A percentile compares a stretch with the other conserved stretches of the same genome.
Conservation (phyloP, 2,329 filamentous ascomycete species). For the Xylaria sp. region DNA sequence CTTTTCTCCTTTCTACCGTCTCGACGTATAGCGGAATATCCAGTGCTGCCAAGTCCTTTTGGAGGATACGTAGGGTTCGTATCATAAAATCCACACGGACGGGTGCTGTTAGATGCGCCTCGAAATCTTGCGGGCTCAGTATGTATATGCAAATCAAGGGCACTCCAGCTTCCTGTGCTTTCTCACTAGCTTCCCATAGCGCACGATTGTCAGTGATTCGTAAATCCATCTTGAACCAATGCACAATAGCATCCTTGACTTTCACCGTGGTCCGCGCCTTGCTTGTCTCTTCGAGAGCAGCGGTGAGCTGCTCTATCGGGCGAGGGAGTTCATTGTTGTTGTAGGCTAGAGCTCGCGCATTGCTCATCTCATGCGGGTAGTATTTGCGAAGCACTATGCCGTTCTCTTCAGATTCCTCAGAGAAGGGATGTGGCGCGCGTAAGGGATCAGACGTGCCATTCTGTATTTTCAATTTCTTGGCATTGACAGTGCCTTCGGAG, state of each 20-base stretch:
- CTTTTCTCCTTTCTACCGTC: slow-evolving; percentile 72
- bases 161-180: slow-evolving; percentile 73
- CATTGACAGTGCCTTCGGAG: slow-evolving; percentile 37
- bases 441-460: slow-evolving; percentile 47
- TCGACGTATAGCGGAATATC: slow-evolving; percentile 84
- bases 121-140: slow-evolving; percentile 83
- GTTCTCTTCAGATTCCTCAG: slow-evolving; percentile 60
- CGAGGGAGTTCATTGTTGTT: slow-evolving; percentile 74
- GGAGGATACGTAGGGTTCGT: slow-evolving; percentile 74
- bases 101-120: slow-evolving; percentile 80
- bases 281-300: slow-evolving; percentile 70
- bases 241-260: slow-evolving; percentile 73
- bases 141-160: slow-evolving; percentile 83
- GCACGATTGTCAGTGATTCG: slow-evolving; percentile 78
- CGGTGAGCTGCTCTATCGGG: slow-evolving; percentile 75
- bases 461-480: slow-evolving; percentile 47
- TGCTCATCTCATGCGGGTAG: slow-evolving; percentile 89
- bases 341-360: slow-evolving; percentile 79
- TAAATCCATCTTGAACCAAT: slow-evolving; percentile 92
- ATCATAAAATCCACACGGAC: slow-evolving; percentile 83
- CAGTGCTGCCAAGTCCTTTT: slow-evolving; percentile 72
- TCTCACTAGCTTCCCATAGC: slow-evolving; percentile 72
- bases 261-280: slow-evolving; percentile 62
- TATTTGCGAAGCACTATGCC: slow-evolving; percentile 78
- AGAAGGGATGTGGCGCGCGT: slow-evolving; percentile 59